Conservation (phyloP, 176 grass and related monocot species). For the bread wheat (Triticum aestivum) region DNA sequence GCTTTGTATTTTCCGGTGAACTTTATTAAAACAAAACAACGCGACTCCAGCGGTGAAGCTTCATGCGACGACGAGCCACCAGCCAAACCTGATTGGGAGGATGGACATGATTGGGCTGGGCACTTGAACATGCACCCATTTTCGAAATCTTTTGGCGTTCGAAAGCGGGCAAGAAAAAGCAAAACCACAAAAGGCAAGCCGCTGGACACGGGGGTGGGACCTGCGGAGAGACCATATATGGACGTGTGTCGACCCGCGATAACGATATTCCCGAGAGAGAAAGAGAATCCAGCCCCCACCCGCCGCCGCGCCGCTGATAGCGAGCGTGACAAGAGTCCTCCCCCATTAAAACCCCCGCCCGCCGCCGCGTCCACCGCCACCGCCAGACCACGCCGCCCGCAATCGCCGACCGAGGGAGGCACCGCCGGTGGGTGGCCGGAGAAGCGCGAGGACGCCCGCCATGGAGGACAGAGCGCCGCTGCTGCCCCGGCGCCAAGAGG, state of each 20-base stretch:
- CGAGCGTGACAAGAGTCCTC: background rate
- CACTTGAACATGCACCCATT: background rate
- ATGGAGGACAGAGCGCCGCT: slow-evolving; percentile 41
- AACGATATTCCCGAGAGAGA: background rate
- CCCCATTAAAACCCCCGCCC: background rate
- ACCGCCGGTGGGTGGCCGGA: background rate
- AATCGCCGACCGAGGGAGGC: background rate
- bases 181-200: background rate
- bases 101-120: background rate
- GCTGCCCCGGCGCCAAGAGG: background rate
- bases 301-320: slow-evolving; percentile 42
- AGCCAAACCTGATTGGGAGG: too few relatives aligned
- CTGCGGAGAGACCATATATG: background rate
- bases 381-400: background rate
- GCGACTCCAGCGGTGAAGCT: too few relatives aligned
- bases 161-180: background rate
- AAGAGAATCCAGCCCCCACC: background rate
- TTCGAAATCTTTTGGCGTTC: background rate
- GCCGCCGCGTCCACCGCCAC: background rate
- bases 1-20: too few relatives aligned
- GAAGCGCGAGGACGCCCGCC: background rate
- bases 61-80: too few relatives aligned
- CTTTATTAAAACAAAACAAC: too few relatives aligned
- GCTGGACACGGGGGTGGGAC: background rate
- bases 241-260: background rate